phyloP scores from a whole-genome alignment of 768 basidiomycete species.

The Boletus tylopilopsis region DNA sequence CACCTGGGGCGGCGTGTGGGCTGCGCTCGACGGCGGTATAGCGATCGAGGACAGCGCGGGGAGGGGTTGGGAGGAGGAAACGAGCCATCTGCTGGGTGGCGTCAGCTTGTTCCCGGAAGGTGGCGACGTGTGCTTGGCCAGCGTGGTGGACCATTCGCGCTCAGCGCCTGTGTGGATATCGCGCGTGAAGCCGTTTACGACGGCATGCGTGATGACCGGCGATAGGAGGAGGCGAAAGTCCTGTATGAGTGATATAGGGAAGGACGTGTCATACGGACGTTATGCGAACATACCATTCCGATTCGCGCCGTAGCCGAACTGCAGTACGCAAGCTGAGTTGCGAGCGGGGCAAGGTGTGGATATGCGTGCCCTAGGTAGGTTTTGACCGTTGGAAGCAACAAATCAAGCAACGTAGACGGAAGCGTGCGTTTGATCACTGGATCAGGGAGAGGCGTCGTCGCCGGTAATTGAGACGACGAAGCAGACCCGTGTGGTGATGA shows the following conservation, averaged over 20 bases:
- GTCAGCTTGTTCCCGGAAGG: slow-evolving; percentile 13
- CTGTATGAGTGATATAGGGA: slow-evolving; percentile 5
- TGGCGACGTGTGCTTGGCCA: slow-evolving; percentile 21
- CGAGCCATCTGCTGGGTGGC: slow-evolving; percentile 51
- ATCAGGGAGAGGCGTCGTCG: slow-evolving; percentile 20
- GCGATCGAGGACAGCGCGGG: slow-evolving; percentile 22
- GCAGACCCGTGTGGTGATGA: slow-evolving; percentile 32
- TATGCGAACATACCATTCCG: slow-evolving; percentile 54
- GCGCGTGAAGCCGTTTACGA: slow-evolving; percentile 50
- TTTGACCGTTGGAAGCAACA: slow-evolving; percentile 66
- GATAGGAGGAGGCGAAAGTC: slow-evolving; percentile 72
- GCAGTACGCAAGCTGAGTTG: slow-evolving; percentile 94
- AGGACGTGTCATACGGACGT: neutral
- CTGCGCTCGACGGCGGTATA: slow-evolving; percentile 28
- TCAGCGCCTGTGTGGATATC: slow-evolving; percentile 35
- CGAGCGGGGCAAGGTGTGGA: slow-evolving; percentile 72
- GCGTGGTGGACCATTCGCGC: slow-evolving; percentile 33
- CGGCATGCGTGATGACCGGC: slow-evolving; percentile 62
- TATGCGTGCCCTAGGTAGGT: slow-evolving; percentile 57
- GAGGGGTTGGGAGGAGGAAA: slow-evolving; percentile 36
- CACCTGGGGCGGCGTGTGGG: slow-evolving; percentile 68
- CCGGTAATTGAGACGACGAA: slow-evolving; percentile 17
- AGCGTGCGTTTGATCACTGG: slow-evolving; percentile 30
- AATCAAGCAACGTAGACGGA: slow-evolving; percentile 30
- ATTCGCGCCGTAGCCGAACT: slow-evolving; percentile 88